phyloP scores from a whole-genome alignment of 768 basidiomycete genomes.

The Neoboletus magnificus region DNA sequence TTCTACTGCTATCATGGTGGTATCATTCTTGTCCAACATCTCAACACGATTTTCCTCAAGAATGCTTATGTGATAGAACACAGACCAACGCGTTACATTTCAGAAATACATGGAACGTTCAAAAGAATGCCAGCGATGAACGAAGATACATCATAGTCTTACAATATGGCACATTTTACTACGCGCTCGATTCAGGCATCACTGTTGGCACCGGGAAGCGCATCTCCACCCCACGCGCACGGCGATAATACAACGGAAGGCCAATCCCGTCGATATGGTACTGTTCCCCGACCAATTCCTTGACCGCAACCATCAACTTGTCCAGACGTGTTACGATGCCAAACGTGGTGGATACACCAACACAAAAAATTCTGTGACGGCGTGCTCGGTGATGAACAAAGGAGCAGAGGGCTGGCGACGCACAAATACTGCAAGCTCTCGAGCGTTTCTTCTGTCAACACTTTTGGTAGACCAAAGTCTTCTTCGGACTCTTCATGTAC shows the following conservation, averaged over 20 bases:
- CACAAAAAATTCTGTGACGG: slow-evolving; percentile 56
- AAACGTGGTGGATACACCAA: slow-evolving; percentile 68
- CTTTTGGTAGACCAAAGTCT: slow-evolving; percentile 68
- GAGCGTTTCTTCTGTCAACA: slow-evolving; percentile 68
- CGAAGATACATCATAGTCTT: not conserved
- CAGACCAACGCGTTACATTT: no score
- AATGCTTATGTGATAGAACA: no score
- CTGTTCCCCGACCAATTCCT: slow-evolving; percentile 84
- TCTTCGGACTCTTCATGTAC: slow-evolving; percentile 70
- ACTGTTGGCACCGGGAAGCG: slow-evolving; percentile 19
- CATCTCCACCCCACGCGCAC: slow-evolving; percentile 28
- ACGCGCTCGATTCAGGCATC: not conserved
- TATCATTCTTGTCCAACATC: not conserved
- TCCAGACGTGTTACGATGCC: slow-evolving; percentile 72
- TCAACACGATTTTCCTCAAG: not conserved
- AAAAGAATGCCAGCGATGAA: not conserved
- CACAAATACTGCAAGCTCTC: slow-evolving; percentile 78
- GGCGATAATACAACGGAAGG: slow-evolving; percentile 20
- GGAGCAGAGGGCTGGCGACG: slow-evolving; percentile 26
- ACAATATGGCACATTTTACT: not conserved
- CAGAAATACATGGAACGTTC: not conserved
- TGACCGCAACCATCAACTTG: slow-evolving; percentile 73
- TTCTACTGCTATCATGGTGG: not conserved
- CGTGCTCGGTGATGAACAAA: not conserved
- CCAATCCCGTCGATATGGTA: slow-evolving; percentile 79